Percentiles rank a stretch among this genome's conserved stretches.
These are phyloP conservation scores for Psilocybe mexicana DNA, from an alignment of 1,284 basidiomycete species.

Conservation along the genomic window DNA sequence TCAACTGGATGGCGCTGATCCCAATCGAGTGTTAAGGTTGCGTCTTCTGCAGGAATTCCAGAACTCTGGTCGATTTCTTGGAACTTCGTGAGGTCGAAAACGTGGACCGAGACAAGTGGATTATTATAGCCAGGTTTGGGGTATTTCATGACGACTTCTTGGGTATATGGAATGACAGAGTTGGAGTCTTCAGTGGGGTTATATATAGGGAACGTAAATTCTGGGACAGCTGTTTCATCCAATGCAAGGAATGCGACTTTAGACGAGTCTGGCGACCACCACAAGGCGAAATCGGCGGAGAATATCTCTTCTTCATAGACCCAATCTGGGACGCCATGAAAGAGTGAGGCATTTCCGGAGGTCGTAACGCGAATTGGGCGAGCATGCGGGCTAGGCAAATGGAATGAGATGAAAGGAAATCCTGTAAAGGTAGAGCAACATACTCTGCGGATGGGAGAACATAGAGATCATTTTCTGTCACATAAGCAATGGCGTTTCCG, in stretches of 20 bases:
- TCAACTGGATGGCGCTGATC: constrained; percentile 53
- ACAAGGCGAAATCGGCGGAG: constrained; percentile 71
- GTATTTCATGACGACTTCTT: constrained; percentile 81
- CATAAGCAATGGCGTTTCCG: constrained; percentile 81
- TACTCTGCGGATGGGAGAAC: constrained; percentile 66
- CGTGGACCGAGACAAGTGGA: constrained; percentile 82
- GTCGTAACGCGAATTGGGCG: constrained; percentile 78
- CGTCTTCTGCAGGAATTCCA: constrained; percentile 39
- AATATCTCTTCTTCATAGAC: constrained; percentile 97
- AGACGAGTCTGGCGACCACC: constrained; percentile 87
- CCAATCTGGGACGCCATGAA: constrained; percentile 97
- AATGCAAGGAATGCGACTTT: constrained; percentile 85
- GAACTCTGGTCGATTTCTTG: constrained; percentile 36
- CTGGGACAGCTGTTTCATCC: constrained; percentile 87
- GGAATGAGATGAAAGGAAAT: constrained; percentile 1
- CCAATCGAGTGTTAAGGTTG: constrained; percentile 69
- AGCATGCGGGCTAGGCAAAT: constrained; percentile 34
- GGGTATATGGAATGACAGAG: constrained; percentile 78
- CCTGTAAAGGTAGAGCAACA: constrained; percentile 22
- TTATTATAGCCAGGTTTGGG: constrained; percentile 92
- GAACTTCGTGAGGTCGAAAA: constrained; percentile 71
- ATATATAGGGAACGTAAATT: constrained; percentile 88
- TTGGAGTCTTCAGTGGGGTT: constrained; percentile 76
- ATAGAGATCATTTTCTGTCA: constrained; percentile 83
- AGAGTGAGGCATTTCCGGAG: constrained; percentile 81